phyloP scores from a whole-genome alignment of 1,139 yeast genomes.

The Zygosaccharomyces pseudobailii region DNA sequence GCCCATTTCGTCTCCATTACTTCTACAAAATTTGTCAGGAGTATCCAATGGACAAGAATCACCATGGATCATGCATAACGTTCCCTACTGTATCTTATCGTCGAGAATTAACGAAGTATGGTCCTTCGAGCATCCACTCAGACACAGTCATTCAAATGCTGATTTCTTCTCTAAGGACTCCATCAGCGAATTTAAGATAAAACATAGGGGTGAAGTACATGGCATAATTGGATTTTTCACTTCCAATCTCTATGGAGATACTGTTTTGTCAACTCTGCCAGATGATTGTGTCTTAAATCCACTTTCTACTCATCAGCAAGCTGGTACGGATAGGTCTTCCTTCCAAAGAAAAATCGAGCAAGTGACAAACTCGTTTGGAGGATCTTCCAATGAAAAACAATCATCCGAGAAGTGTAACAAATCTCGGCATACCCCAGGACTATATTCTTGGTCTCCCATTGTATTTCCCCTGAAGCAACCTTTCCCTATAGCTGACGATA shows the following conservation, averaged over 20 bases:
- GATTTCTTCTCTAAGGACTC: conserved; percentile 16
- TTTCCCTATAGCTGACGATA: conserved; percentile 45
- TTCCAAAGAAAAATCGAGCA: conserved; percentile 1
- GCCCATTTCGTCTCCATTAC: conserved; percentile 58
- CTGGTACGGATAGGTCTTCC: not conserved
- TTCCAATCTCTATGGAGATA: conserved; percentile 58
- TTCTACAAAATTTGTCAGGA: conserved; percentile 36
- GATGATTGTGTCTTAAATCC: conserved; percentile 27
- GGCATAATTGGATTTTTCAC: conserved; percentile 73
- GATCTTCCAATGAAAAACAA: not conserved
- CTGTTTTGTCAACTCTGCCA: conserved; percentile 53
- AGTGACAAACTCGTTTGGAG: not conserved
- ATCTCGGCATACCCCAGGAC: conserved; percentile 46
- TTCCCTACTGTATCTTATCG: conserved; percentile 45
- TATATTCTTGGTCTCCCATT: conserved; percentile 69
- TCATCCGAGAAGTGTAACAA: conserved; percentile 22
- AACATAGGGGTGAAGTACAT: conserved; percentile 52
- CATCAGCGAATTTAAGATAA: conserved; percentile 35
- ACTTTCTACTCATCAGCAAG: not conserved
- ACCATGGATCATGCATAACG: conserved; percentile 59
- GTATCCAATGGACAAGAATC: conserved; percentile 36
- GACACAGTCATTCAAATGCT: conserved; percentile 3
- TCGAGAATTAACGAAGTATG: conserved; percentile 45
- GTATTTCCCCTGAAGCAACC: conserved; percentile 63
- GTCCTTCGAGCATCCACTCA: conserved; percentile 49